These are phyloP conservation scores for Fusarium sp. DNA, from an alignment of 2,329 filamentous ascomycete species.

Conservation along the genomic window DNA sequence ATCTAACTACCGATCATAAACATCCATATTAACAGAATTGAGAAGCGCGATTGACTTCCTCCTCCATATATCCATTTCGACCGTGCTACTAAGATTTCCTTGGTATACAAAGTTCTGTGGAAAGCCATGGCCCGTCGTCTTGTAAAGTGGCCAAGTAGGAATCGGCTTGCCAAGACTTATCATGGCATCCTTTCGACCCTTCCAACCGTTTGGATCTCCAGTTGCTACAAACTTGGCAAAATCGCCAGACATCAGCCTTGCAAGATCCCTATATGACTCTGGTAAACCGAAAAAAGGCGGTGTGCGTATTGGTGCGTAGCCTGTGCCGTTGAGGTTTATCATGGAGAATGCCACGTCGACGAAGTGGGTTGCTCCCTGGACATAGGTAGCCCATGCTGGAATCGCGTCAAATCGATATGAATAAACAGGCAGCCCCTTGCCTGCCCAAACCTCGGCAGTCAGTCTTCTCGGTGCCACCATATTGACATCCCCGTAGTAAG, in stretches of 20 bases:
- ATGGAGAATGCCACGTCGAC: constrained; percentile 22
- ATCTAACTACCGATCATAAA: constrained; percentile 8
- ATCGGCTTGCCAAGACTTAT: background rate
- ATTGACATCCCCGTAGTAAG: constrained; percentile 16
- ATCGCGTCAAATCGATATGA: constrained; percentile 21
- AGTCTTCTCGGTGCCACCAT: constrained; percentile 16
- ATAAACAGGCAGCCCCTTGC: constrained; percentile 41
- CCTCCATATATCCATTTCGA: constrained; percentile 6
- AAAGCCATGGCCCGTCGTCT: background rate
- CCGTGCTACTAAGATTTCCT: constrained; percentile 9
- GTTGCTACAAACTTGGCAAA: constrained; percentile 20
- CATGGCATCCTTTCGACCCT: background rate
- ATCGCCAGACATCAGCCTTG: constrained; percentile 7
- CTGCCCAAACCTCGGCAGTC: constrained; percentile 15
- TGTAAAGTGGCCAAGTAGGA: constrained; percentile 10
- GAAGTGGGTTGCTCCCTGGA: constrained; percentile 15
- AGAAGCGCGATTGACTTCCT: constrained; percentile 1
- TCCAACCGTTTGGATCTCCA: constrained; percentile 19
- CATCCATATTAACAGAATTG: background rate
- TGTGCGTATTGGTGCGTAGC: constrained; percentile 13
- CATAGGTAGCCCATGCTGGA: constrained; percentile 17
- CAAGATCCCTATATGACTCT: constrained; percentile 12
- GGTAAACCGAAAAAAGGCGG: constrained; percentile 11
- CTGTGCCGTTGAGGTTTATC: constrained; percentile 17
- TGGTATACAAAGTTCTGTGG: constrained; percentile 8